phyloP scores from a whole-genome alignment of 129 eudicot species.

The Mikania micrantha region DNA sequence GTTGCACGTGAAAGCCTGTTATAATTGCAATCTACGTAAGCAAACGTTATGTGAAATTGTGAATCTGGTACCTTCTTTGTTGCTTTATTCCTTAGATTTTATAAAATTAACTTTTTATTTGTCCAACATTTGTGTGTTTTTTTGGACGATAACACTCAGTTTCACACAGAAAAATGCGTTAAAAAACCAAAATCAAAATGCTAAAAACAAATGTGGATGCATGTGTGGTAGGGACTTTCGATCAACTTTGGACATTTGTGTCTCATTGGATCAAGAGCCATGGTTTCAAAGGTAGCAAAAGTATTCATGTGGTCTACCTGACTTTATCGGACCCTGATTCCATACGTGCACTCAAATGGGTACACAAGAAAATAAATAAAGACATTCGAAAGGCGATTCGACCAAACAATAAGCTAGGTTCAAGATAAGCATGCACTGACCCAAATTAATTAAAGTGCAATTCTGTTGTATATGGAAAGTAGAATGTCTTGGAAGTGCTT shows the following conservation, averaged over 20 bases:
- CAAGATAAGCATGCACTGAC: too few relatives aligned
- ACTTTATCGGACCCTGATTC: conserved; percentile 24
- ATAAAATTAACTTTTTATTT: conserved; percentile 2
- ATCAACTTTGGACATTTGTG: background rate
- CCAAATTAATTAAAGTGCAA: too few relatives aligned
- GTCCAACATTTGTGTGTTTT: conserved; percentile 13
- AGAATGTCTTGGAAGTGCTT: too few relatives aligned
- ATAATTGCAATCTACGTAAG: too few relatives aligned
- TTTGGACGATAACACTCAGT: conserved; percentile 12
- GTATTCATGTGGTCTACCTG: conserved; percentile 1
- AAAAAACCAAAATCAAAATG: conserved; percentile 6
- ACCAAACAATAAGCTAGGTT: too few relatives aligned
- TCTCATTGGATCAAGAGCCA: conserved; percentile 30
- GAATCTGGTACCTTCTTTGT: conserved; percentile 27
- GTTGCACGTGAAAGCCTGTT: conserved; percentile 12
- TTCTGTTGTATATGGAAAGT: too few relatives aligned
- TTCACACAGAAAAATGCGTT: conserved; percentile 25
- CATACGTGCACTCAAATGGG: conserved; percentile 33
- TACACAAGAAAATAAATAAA: conserved; percentile 33
- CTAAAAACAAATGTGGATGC: conserved; percentile 27
- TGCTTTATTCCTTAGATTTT: conserved; percentile 22
- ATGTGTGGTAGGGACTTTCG: conserved; percentile 32
- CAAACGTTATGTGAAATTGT: too few relatives aligned
- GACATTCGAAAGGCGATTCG: too few relatives aligned
- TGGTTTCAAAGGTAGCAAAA: conserved; percentile 14